Evolutionary conservation across 2,329 filamentous ascomycete genomes (phyloP).

Genomic region (Tolypocladium cylindrosporum): DNA sequence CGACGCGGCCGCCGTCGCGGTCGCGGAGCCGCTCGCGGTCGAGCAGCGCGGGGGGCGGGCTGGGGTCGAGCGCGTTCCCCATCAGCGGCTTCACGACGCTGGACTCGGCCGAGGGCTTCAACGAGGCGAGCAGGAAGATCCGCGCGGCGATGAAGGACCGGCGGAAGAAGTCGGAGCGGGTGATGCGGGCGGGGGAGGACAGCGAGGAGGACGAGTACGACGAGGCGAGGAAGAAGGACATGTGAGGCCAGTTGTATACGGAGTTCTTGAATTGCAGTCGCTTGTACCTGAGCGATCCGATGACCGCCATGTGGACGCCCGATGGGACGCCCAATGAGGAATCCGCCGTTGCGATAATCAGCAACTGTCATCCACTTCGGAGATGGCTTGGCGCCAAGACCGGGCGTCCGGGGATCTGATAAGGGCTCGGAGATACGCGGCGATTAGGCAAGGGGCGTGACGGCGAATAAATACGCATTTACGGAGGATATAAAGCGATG

Average conservation of each 20-base stretch:
- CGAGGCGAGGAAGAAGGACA: slow-evolving; percentile 32
- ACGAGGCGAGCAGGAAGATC: slow-evolving; percentile 77
- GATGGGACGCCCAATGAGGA: background rate
- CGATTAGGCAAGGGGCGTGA: background rate
- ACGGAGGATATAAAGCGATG: too few relatives aligned
- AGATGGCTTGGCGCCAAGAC: background rate
- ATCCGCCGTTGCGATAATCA: background rate
- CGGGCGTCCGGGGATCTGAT: background rate
- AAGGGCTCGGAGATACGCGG: slow-evolving; percentile 10
- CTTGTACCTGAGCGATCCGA: too few relatives aligned
- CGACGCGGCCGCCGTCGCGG: slow-evolving; percentile 77
- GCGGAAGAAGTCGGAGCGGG: slow-evolving; percentile 41
- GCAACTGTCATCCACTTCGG: background rate
- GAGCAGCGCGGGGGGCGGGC: slow-evolving; percentile 55
- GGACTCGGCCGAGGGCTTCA: slow-evolving; percentile 60
- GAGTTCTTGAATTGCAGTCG: too few relatives aligned
- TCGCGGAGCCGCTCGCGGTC: slow-evolving; percentile 60
- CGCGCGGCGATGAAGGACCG: slow-evolving; percentile 67
- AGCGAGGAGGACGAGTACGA: slow-evolving; percentile 32
- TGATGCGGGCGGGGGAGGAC: slow-evolving; percentile 25
- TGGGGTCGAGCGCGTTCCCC: slow-evolving; percentile 52
- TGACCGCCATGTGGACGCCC: too few relatives aligned
- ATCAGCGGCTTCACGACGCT: slow-evolving; percentile 60
- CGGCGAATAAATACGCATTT: too few relatives aligned
- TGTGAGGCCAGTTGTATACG: slow-evolving; percentile 8